These are phyloP conservation scores for Ambrosia hybrid DNA, from an alignment of 140 eudicot genomes.

Conservation along the genomic window DNA sequence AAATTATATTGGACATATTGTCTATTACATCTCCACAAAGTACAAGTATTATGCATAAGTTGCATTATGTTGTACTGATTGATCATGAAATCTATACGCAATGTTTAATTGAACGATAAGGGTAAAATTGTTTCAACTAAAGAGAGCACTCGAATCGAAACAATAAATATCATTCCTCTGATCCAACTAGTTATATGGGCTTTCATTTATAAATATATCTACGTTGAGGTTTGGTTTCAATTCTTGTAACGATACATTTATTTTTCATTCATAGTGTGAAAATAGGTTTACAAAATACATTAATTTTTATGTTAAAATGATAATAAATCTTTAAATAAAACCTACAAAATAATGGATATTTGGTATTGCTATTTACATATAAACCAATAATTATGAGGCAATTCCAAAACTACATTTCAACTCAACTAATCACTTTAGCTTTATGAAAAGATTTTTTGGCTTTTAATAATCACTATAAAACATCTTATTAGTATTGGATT, in stretches of 20 bases:
- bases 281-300: background rate
- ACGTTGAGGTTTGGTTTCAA: conserved; percentile 21
- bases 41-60: too few relatives aligned
- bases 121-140: too few relatives aligned
- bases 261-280: background rate
- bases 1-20: background rate
- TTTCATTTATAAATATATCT: conserved; percentile 11
- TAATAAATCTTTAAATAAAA: too few relatives aligned
- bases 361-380: background rate
- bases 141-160: too few relatives aligned
- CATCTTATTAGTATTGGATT: background rate
- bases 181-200: background rate
- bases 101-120: too few relatives aligned
- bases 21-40: too few relatives aligned
- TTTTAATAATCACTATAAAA: conserved; percentile 16
- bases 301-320: background rate
- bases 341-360: background rate
- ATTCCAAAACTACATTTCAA: conserved; percentile 33
- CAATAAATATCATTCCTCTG: too few relatives aligned
- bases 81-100: too few relatives aligned
- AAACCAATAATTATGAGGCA: conserved; percentile 20
- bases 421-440: conserved; percentile 28
- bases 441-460: conserved; percentile 23
- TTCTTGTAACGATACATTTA: background rate
- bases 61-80: too few relatives aligned